phyloP scores from a whole-genome alignment of 257 asterid genomes.

The Mitragyna speciosa region DNA sequence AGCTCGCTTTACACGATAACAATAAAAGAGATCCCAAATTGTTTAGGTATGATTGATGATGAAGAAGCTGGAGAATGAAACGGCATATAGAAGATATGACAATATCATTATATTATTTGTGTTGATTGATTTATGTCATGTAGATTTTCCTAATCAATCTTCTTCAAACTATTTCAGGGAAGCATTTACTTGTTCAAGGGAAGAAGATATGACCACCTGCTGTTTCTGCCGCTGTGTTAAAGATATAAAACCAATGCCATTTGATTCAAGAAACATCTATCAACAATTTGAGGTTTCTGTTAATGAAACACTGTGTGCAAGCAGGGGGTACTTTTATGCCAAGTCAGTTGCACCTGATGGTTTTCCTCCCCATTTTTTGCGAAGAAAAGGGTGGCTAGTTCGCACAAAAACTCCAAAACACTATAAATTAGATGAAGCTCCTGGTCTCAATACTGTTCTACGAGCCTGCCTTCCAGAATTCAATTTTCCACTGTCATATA shows the following conservation, averaged over 20 bases:
- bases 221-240: conserved; percentile 47
- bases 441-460: conserved; percentile 16
- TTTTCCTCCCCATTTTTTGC: conserved; percentile 22
- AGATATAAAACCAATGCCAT: conserved; percentile 50
- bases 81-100: neutral
- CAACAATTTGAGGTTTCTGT: conserved; percentile 42
- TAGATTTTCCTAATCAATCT: neutral
- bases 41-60: neutral
- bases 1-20: neutral
- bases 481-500: neutral
- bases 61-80: neutral
- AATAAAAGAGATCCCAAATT: neutral
- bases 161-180: conserved; percentile 32
- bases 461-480: conserved; percentile 12
- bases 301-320: neutral
- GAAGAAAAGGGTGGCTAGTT: conserved; percentile 23
- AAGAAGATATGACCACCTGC: conserved; percentile 47
- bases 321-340: conserved; percentile 15
- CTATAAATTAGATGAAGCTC: conserved; percentile 20
- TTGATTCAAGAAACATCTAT: conserved; percentile 45
- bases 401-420: conserved; percentile 15
- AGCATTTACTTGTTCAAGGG: conserved; percentile 58
- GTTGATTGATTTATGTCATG: neutral
- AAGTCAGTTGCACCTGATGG: conserved; percentile 16
- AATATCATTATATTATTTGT: neutral